Base-by-base conservation (phyloP, 1,139 yeast genomes). In the Saccharomyces pastorianus region DNA sequence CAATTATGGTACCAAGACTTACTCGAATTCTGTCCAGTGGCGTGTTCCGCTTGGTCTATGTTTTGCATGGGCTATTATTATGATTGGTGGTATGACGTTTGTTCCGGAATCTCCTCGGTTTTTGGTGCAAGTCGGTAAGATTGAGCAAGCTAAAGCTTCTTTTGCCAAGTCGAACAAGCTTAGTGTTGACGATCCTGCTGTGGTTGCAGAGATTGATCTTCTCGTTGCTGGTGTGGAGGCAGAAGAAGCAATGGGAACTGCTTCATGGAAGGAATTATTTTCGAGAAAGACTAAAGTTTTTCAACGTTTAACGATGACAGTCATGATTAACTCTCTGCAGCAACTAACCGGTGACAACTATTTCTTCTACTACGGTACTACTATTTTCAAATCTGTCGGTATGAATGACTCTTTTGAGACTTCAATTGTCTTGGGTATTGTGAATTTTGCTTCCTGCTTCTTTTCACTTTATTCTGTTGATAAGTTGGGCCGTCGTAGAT, bases 51-150 rank as follows among this genome's bases (percentile, higher is more conserved):
- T 73, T 82, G 63, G 85, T 57, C 60, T 77, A 50, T 72, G 74
- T 56, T 74, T 77, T 63, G 67, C 69, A 49, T 75, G 76, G 76
- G 75, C 77, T 23, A 51, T 68, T 49, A 59, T 74, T 49, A 67
- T 76, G 62, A 60, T 73, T 48, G 58, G 68, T 42, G 91, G 87
- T 67, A 80, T 85, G 81, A 61, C 76, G 53, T 73, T 83, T 64
- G 79, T 84, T 71, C 95, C 95, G 55, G 95, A 86, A 71, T 82
- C 91, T 46, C 90, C 95, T 61, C 79, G 95, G 73, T 86, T 72
- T 72, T 76, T 78, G 68, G 77, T 84, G 57, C 78, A 81, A 57
- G 73, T 70, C 51, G 80, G 76, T 55, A 72, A 73, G 55, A 71
- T 80, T 53, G 85, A 76, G 25, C 86, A 29, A 29, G 32, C 32